These are phyloP conservation scores for Proliferodiscus dingleyae DNA, from an alignment of 2,329 filamentous ascomycete genomes.

Conservation along the genomic window DNA sequence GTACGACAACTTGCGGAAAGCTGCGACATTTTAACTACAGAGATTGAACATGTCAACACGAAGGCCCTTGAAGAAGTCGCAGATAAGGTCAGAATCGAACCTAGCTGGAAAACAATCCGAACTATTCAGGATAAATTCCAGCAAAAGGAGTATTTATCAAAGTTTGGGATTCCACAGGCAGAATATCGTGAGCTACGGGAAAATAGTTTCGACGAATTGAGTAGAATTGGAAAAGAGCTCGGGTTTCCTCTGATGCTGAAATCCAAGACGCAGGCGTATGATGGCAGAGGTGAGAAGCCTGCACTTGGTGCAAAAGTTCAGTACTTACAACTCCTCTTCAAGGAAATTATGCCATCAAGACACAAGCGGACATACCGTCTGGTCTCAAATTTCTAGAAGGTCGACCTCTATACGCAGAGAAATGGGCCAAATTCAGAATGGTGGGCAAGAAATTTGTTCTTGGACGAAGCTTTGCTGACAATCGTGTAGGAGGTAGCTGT, in stretches of 20 bases:
- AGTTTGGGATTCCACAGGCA: slow-evolving; percentile 68
- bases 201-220: slow-evolving; percentile 50
- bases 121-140: slow-evolving; percentile 91
- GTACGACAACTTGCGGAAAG: slow-evolving; percentile 72
- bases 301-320: too few relatives aligned
- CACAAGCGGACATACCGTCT: slow-evolving; percentile 53
- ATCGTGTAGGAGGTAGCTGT: slow-evolving; percentile 91
- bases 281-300: too few relatives aligned
- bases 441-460: too few relatives aligned
- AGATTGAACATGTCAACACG: slow-evolving; percentile 96
- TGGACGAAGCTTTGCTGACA: too few relatives aligned
- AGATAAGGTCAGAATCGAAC: slow-evolving; percentile 63
- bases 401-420: slow-evolving; percentile 78
- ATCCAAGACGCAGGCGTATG: slow-evolving; percentile 83
- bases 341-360: slow-evolving; percentile 62
- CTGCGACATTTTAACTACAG: slow-evolving; percentile 81
- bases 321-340: too few relatives aligned
- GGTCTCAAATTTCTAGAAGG: slow-evolving; percentile 66
- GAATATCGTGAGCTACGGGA: slow-evolving; percentile 52
- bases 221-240: slow-evolving; percentile 56
- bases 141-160: slow-evolving; percentile 76
- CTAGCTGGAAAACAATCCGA: slow-evolving; percentile 79
- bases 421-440: slow-evolving; percentile 78
- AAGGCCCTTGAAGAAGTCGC: slow-evolving; percentile 79
- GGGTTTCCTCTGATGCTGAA: slow-evolving; percentile 92